Conservation (phyloP, 371 early-diverging fungal genomes). For the Zychaea mexicana region DNA sequence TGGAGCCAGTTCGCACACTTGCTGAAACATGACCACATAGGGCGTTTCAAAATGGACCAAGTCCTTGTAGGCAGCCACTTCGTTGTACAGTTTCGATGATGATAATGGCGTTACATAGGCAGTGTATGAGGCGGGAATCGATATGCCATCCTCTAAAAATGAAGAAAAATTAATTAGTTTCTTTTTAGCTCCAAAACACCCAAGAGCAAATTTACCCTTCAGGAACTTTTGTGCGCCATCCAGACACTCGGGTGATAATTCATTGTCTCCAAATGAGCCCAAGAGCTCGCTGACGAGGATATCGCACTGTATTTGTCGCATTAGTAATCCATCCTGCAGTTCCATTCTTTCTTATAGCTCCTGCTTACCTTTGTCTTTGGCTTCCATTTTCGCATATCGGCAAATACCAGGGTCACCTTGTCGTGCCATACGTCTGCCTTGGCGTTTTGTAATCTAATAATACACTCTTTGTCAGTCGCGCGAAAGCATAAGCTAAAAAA, state of each 20-base stretch:
- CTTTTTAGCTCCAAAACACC: background rate
- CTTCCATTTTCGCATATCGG: slow-evolving; percentile 91
- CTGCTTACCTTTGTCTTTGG: slow-evolving; percentile 64
- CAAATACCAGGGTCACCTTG: slow-evolving; percentile 77
- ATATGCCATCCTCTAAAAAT: slow-evolving; percentile 72
- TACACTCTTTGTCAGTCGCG: background rate
- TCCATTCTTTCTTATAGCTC: background rate
- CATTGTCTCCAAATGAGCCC: slow-evolving; percentile 97
- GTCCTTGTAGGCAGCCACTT: slow-evolving; percentile 68
- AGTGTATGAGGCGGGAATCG: slow-evolving; percentile 85
- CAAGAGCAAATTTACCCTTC: slow-evolving; percentile 72
- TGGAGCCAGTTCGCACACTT: slow-evolving; percentile 65
- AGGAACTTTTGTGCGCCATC: slow-evolving; percentile 89
- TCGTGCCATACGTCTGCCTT: slow-evolving; percentile 82
- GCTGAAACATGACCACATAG: slow-evolving; percentile 91
- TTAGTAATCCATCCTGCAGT: background rate
- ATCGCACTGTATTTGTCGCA: slow-evolving; percentile 62
- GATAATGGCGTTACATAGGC: slow-evolving; percentile 85
- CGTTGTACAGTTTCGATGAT: slow-evolving; percentile 77
- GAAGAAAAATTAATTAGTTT: background rate
- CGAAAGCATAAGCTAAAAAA: no score
- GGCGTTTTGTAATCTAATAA: slow-evolving; percentile 69
- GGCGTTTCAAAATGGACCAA: slow-evolving; percentile 80
- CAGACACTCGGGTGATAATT: slow-evolving; percentile 95
- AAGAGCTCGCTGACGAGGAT: slow-evolving; percentile 90